These are phyloP conservation scores for Pseudogymnoascus sp. DNA, from an alignment of 2,329 filamentous ascomycete species.

Conservation along the genomic window DNA sequence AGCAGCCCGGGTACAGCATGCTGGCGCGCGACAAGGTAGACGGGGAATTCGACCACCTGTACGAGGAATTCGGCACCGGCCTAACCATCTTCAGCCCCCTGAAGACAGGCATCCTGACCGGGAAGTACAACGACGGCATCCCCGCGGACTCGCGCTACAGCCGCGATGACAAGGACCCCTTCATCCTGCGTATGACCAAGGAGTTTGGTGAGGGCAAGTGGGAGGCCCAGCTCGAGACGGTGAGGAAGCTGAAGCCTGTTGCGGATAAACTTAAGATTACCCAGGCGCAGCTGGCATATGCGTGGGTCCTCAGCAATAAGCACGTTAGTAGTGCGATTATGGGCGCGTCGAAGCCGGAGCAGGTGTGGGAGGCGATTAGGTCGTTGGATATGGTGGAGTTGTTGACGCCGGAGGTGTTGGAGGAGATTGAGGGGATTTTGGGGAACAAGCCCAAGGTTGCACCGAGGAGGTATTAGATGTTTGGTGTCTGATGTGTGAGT, in stretches of 20 bases:
- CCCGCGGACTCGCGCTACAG: conserved; percentile 51
- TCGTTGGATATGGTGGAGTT: conserved; percentile 45
- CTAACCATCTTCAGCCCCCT: conserved; percentile 57
- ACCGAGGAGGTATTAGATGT: conserved; percentile 20
- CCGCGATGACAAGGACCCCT: conserved; percentile 43
- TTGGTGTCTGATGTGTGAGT: background rate
- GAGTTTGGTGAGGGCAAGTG: conserved; percentile 41
- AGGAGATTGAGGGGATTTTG: conserved; percentile 50
- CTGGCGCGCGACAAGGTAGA: conserved; percentile 55
- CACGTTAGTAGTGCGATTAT: conserved; percentile 55
- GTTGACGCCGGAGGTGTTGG: conserved; percentile 50
- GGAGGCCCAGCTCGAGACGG: conserved; percentile 49
- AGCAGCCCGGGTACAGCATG: conserved; percentile 61
- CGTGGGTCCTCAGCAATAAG: conserved; percentile 55
- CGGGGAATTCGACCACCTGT: conserved; percentile 51
- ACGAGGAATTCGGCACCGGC: conserved; percentile 50
- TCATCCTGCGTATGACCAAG: conserved; percentile 35
- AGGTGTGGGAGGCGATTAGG: conserved; percentile 52
- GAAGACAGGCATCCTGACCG: conserved; percentile 51
- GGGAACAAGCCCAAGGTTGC: conserved; percentile 46
- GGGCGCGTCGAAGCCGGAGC: conserved; percentile 48
- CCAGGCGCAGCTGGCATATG: conserved; percentile 44
- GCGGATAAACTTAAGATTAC: conserved; percentile 55
- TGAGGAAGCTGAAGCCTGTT: conserved; percentile 52
- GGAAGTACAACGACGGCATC: conserved; percentile 59